These are phyloP conservation scores for Hypoxylon sp. DNA, from an alignment of 2,329 filamentous ascomycete species.

Conservation along the genomic window DNA sequence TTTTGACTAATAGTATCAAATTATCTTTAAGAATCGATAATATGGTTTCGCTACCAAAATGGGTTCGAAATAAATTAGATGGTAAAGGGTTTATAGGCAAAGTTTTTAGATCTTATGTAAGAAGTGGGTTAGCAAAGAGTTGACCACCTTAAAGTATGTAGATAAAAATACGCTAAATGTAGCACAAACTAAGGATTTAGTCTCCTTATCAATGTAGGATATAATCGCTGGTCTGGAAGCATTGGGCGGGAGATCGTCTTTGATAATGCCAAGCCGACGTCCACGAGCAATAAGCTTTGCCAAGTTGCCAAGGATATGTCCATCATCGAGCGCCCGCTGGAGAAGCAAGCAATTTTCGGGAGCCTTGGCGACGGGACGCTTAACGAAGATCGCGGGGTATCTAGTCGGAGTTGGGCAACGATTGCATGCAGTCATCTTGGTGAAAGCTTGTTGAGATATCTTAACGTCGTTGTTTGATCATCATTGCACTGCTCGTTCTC, in stretches of 20 bases:
- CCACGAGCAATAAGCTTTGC: conserved; percentile 58
- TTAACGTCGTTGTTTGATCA: not conserved
- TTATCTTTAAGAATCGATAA: no score
- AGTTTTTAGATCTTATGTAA: no score
- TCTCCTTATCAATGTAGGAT: conserved; percentile 18
- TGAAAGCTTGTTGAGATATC: conserved; percentile 10
- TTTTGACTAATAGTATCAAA: no score
- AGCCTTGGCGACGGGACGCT: conserved; percentile 33
- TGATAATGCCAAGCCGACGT: conserved; percentile 47
- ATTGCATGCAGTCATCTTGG: conserved; percentile 16
- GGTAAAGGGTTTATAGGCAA: no score
- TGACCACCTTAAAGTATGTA: conserved; percentile 9
- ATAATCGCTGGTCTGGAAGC: conserved; percentile 17
- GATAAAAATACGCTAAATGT: conserved; percentile 5
- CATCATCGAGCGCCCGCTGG: conserved; percentile 35
- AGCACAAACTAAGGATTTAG: conserved; percentile 14
- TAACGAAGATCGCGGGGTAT: conserved; percentile 43
- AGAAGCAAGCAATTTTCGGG: conserved; percentile 42
- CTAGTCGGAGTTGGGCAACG: conserved; percentile 28
- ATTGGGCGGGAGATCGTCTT: conserved; percentile 37
- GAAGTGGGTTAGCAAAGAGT: no score
- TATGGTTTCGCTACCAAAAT: no score
- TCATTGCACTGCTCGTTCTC: not conserved
- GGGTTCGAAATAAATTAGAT: no score
- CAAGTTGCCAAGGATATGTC: conserved; percentile 51